Conservation (phyloP, 768 basidiomycete species). For the Amanita subjunquillea region DNA sequence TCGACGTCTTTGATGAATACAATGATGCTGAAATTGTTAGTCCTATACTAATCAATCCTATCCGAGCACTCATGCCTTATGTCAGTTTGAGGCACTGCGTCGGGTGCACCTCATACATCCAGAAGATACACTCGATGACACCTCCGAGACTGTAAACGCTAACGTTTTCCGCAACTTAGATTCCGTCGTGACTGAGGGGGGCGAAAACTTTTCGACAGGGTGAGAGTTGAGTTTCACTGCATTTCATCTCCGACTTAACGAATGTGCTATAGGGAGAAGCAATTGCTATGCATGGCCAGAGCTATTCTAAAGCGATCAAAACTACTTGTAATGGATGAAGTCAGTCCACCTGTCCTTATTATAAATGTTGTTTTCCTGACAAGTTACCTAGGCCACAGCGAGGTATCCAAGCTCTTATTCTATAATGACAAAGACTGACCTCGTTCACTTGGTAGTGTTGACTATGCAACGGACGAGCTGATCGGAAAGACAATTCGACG, state of each 20-base stretch:
- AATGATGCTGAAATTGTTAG: conserved; percentile 73
- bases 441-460: conserved; percentile 36
- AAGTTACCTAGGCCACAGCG: conserved; percentile 48
- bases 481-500: conserved; percentile 75
- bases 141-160: conserved; percentile 41
- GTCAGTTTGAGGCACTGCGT: conserved; percentile 72
- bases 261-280: conserved; percentile 45
- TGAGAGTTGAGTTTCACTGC: conserved; percentile 15
- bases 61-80: neutral
- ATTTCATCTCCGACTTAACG: neutral
- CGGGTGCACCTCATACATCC: conserved; percentile 72
- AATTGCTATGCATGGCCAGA: conserved; percentile 68
- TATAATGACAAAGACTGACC: conserved; percentile 1
- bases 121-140: conserved; percentile 36
- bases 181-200: conserved; percentile 68
- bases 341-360: conserved; percentile 30
- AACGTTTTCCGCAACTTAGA: conserved; percentile 76
- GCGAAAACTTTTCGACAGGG: conserved; percentile 87
- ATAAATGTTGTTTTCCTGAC: neutral
- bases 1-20: conserved; percentile 85
- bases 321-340: conserved; percentile 73
- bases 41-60: neutral
- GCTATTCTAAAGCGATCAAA: conserved; percentile 67
- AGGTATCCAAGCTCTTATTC: conserved; percentile 25
- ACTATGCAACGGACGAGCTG: conserved; percentile 83